Percentiles rank a stretch among this genome's conserved stretches.
Conservation (phyloP, 495 filamentous ascomycete genomes). For the Daldinia vernicosa region DNA sequence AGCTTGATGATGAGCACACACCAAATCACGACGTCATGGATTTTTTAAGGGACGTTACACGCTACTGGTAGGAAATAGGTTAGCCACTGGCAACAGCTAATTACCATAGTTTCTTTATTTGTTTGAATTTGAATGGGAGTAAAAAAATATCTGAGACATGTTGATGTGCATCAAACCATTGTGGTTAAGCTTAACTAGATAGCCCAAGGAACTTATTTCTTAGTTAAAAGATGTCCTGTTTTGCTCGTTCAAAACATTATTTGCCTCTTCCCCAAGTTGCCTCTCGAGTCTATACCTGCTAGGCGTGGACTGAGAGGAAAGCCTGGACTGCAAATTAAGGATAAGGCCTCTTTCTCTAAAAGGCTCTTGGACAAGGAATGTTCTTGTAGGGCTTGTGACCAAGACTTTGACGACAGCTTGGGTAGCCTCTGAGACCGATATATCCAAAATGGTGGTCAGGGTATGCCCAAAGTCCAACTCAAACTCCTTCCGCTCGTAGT, state of each 20-base stretch:
- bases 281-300: neutral
- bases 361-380: neutral
- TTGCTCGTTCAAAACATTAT: neutral
- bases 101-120: too few relatives aligned
- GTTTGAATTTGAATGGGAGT: too few relatives aligned
- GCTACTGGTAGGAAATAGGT: neutral
- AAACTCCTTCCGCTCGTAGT: neutral
- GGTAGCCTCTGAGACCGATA: neutral
- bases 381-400: neutral
- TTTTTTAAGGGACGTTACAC: neutral
- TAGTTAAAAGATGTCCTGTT: neutral
- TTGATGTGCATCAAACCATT: neutral
- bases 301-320: neutral
- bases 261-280: neutral
- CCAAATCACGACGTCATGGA: slow-evolving; percentile 31
- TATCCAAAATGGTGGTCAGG: neutral
- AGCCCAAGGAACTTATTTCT: neutral
- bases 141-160: too few relatives aligned
- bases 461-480: neutral
- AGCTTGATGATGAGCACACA: slow-evolving; percentile 33
- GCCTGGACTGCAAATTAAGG: neutral
- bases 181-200: neutral
- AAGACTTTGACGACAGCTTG: neutral
- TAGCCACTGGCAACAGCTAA: neutral
- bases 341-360: neutral